These are phyloP conservation scores for Dictyostelium purpureum DNA, from an alignment of 78 protist genomes.

Conservation along the genomic window DNA sequence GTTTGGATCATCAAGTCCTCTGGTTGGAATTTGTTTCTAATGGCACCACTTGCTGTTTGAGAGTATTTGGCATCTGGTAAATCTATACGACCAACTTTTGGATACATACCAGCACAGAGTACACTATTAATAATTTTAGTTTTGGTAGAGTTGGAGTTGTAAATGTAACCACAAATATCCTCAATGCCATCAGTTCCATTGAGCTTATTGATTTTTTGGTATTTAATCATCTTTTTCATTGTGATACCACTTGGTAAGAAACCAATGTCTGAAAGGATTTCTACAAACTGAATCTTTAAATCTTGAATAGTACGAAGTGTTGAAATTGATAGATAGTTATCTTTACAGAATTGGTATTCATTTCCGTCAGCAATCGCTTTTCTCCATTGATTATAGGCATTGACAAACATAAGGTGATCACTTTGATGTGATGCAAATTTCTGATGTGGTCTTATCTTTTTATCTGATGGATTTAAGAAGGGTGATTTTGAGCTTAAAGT, in stretches of 20 bases:
- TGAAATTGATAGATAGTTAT: slow-evolving; percentile 53
- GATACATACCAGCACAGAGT: slow-evolving; percentile 75
- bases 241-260: slow-evolving; percentile 26
- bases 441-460: slow-evolving; percentile 30
- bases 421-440: slow-evolving; percentile 39
- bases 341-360: slow-evolving; percentile 42
- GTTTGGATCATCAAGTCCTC: not conserved
- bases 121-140: slow-evolving; percentile 16
- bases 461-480: slow-evolving; percentile 82
- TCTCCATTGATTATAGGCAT: slow-evolving; percentile 80
- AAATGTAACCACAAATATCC: slow-evolving; percentile 44
- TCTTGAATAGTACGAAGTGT: slow-evolving; percentile 72
- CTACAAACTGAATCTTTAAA: slow-evolving; percentile 76
- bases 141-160: slow-evolving; percentile 38
- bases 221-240: not conserved
- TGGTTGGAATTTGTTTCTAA: slow-evolving; percentile 83
- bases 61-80: slow-evolving; percentile 57
- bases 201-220: slow-evolving; percentile 10
- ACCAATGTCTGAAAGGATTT: slow-evolving; percentile 69
- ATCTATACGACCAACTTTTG: slow-evolving; percentile 69
- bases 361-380: slow-evolving; percentile 28
- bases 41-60: slow-evolving; percentile 82
- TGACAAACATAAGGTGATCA: slow-evolving; percentile 83
- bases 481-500: slow-evolving; percentile 80
- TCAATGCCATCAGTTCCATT: slow-evolving; percentile 22